A percentile compares a stretch with the other conserved stretches of the same genome.
Evolutionary conservation across 2,329 filamentous ascomycete genomes (phyloP).

Genomic region (Aspergillus pseudoglaucus): DNA sequence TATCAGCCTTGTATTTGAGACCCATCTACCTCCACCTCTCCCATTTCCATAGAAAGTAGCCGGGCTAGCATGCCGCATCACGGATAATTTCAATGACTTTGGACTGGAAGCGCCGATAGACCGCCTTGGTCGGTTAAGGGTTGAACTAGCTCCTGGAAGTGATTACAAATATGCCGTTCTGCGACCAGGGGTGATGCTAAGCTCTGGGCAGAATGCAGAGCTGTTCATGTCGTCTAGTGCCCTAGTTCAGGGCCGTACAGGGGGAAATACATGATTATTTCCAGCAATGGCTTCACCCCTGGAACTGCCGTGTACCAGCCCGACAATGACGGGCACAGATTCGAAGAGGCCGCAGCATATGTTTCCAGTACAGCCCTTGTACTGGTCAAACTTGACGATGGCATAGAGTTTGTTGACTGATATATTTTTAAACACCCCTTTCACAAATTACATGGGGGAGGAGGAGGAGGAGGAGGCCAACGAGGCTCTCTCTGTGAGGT

Average conservation of each 20-base stretch:
- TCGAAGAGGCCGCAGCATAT: background rate
- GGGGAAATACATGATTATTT: background rate
- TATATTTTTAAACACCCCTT: background rate
- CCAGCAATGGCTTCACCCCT: background rate
- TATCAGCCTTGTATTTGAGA: background rate
- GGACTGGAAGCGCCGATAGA: background rate
- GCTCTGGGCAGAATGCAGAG: background rate
- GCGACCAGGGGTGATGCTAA: background rate
- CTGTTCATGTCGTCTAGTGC: background rate
- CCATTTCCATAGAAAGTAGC: background rate
- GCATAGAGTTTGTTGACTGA: background rate
- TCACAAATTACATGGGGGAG: background rate
- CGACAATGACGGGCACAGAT: background rate
- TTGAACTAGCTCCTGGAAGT: background rate
- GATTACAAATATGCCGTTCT: background rate
- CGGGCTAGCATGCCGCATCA: background rate
- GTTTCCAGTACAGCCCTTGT: background rate
- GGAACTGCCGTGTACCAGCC: background rate
- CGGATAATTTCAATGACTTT: background rate
- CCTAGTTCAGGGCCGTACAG: background rate
- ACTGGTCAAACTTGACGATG: background rate
- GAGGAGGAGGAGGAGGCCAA: too few species aligned
- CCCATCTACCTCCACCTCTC: background rate
- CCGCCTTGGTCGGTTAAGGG: background rate
- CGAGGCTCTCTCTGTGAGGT: background rate